phyloP scores from a whole-genome alignment of 306 rosid genomes.

The Quercus aquifolioides region DNA sequence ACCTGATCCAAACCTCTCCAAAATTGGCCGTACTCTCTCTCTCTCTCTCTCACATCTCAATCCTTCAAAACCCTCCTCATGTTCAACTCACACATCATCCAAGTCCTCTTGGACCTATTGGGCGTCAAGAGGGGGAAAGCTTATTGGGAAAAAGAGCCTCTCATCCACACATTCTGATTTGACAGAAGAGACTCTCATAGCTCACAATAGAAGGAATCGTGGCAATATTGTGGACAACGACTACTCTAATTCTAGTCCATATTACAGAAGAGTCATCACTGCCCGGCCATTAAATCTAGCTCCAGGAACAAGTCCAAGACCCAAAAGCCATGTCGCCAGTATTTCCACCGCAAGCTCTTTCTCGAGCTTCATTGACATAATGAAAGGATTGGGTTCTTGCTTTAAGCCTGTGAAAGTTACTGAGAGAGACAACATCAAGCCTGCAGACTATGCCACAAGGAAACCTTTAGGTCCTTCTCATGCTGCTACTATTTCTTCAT shows the following conservation, averaged over 20 bases:
- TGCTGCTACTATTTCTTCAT: background rate
- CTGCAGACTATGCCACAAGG: background rate
- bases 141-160: background rate
- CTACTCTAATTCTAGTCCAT: conserved; percentile 18
- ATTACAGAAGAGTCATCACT: conserved; percentile 23
- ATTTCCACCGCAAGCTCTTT: conserved; percentile 3
- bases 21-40: background rate
- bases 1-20: background rate
- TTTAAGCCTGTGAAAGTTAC: background rate
- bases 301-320: conserved; percentile 1
- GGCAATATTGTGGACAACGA: background rate
- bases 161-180: background rate
- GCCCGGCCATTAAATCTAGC: background rate
- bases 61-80: background rate
- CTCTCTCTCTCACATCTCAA: too few relatives aligned
- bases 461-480: background rate
- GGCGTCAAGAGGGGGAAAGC: background rate
- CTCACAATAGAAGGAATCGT: background rate
- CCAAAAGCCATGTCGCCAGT: background rate
- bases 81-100: background rate
- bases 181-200: conserved; percentile 5
- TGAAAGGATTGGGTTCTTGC: conserved; percentile 21
- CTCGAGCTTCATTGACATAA: conserved; percentile 15
- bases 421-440: background rate
- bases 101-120: background rate